Base-by-base conservation (phyloP, 805 yeast genomes). In the Teunomyces panamensis region DNA sequence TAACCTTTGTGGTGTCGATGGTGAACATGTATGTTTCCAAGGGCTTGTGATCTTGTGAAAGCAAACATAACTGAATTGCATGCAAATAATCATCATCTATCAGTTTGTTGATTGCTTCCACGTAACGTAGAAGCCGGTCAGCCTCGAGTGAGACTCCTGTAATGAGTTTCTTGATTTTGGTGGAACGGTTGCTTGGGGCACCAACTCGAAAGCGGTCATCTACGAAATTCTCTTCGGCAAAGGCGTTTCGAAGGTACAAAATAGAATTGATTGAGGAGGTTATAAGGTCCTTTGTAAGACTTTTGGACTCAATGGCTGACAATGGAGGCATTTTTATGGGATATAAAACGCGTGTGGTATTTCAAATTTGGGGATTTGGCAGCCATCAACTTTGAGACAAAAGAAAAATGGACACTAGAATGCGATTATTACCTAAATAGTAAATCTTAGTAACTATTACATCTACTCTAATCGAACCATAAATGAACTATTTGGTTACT, bases 1-100 rank as follows among this genome's bases (percentile, higher is more conserved):
- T 20, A 17, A 20, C 11, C 9, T 16, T 9, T n/a, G 58, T 59
- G 54, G 81, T 81, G 30, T 68, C 68, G 30, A 83, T 64, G 9
- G 65, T 62, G 50, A 83, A 81, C 4, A 75, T 60, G 55, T 82
- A 83, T 13, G 75, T 72, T 56, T 83, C 88, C 60, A 57, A 3
- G 83, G 83, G 3, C 68, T 58, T 3, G 55, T 51, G 30, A 71
- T 24, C 41, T 9, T 6, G 20, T 8, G 39, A 20, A 16, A 37
- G 29, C 28, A 26, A 37, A n/a, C 14, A 75, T 20, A 83, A 60
- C 42, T 76, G 70, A 28, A 81, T 48, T 0, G 77, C 74, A 47
- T 71, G 66, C 34, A 81, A 56, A 49, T 69, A 75, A 28, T 73
- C 68, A 26, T 59, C 54, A 20, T 65, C 66, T 2, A 83, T 59